Evolutionary conservation across 306 rosid species (phyloP).

Genomic region (Carpinus fangiana): DNA sequence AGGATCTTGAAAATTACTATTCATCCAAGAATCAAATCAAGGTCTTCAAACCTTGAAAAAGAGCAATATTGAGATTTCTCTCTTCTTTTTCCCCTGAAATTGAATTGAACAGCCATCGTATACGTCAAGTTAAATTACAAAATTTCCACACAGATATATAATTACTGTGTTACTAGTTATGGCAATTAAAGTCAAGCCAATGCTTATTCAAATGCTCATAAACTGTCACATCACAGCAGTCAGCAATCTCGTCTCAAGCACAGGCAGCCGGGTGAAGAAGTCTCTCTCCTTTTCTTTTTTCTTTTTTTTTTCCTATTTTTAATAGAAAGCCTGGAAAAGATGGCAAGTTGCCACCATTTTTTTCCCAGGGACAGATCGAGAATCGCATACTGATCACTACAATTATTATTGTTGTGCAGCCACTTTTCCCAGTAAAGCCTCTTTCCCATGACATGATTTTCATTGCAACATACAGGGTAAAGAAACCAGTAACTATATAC

Average conservation of each 20-base stretch:
- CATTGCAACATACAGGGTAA: neutral
- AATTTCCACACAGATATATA: neutral
- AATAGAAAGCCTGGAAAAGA: neutral
- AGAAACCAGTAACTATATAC: neutral
- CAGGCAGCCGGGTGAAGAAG: neutral
- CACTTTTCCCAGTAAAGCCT: neutral
- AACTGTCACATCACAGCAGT: neutral
- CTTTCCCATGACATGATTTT: constrained; percentile 5
- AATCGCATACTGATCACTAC: constrained; percentile 4
- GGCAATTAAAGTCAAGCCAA: neutral
- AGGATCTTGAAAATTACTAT: neutral
- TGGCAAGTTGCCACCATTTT: constrained; percentile 1
- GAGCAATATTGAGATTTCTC: neutral
- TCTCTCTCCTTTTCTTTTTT: no score
- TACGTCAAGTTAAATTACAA: neutral
- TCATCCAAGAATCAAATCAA: no score
- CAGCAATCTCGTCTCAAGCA: constrained; percentile 3
- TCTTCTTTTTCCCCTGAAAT: neutral
- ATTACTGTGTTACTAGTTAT: neutral
- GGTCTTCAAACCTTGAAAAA: neutral
- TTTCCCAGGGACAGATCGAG: constrained; percentile 3
- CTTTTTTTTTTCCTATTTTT: neutral
- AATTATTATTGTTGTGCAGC: constrained; percentile 15
- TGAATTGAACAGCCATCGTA: neutral
- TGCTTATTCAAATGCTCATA: neutral